Conservation (phyloP, 2,329 filamentous ascomycete genomes). For the Hymenoscyphus fraxineus region DNA sequence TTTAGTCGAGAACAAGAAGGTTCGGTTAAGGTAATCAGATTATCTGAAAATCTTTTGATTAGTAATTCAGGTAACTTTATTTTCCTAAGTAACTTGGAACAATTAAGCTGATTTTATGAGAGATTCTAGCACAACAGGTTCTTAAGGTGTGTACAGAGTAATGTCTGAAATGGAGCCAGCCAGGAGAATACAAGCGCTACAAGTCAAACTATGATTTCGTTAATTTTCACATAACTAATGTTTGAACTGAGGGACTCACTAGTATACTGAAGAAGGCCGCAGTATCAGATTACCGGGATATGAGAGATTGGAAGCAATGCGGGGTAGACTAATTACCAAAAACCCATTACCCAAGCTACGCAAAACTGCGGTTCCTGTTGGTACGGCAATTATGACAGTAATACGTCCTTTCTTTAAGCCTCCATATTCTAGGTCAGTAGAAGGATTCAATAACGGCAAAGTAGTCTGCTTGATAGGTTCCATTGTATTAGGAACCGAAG, state of each 20-base stretch:
- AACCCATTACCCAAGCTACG: conserved; percentile 34
- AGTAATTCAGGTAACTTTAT: too few relatives aligned
- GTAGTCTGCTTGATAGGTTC: neutral
- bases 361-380: conserved; percentile 29
- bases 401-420: conserved; percentile 11
- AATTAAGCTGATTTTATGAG: too few relatives aligned
- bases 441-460: neutral
- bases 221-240: neutral
- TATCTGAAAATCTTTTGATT: too few relatives aligned
- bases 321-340: conserved; percentile 39
- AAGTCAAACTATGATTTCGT: conserved; percentile 35
- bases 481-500: neutral
- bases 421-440: conserved; percentile 13
- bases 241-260: neutral
- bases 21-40: too few relatives aligned
- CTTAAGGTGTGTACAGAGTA: too few relatives aligned
- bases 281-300: conserved; percentile 12
- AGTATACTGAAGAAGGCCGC: conserved; percentile 17
- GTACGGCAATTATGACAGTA: conserved; percentile 10
- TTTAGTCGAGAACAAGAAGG: too few relatives aligned
- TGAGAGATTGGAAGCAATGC: conserved; percentile 38
- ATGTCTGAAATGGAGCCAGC: conserved; percentile 49
- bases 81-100: too few relatives aligned
- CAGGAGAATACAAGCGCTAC: conserved; percentile 44
- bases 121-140: too few relatives aligned